Conservation (phyloP, 345 rosid genomes). For the Bruguiera parviflora region DNA sequence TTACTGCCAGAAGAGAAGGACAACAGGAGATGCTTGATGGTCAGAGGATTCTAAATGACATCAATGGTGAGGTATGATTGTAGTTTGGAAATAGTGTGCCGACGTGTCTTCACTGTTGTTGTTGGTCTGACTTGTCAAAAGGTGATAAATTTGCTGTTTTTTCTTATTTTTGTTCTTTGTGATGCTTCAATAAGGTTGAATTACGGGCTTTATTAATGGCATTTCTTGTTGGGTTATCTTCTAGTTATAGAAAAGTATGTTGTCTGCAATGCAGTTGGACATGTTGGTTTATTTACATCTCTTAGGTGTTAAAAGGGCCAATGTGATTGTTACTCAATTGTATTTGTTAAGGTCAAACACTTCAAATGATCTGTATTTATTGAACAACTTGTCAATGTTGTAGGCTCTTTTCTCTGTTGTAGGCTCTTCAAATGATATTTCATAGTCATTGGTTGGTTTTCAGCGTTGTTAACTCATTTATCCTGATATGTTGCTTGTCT, state of each 20-base stretch:
- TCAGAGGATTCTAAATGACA: slow-evolving; percentile 47
- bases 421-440: background rate
- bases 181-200: no score
- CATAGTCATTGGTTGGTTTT: background rate
- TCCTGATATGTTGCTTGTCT: background rate
- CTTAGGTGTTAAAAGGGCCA: no score
- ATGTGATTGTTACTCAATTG: no score
- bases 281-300: no score
- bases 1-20: slow-evolving; percentile 72
- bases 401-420: background rate
- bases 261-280: no score
- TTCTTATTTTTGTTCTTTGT: no score
- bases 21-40: slow-evolving; percentile 60
- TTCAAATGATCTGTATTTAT: background rate
- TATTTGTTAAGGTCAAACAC: no score
- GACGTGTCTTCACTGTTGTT: no score
- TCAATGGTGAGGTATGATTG: slow-evolving; percentile 48
- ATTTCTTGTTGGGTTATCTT: no score
- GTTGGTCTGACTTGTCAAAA: no score
- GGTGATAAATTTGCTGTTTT: background rate
- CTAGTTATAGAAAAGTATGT: no score
- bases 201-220: no score
- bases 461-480: background rate
- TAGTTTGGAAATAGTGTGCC: background rate
- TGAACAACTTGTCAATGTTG: background rate